Evolutionary conservation across 805 yeast genomes (phyloP), one percentile per base, ranked within the genome.

Genomic region (Tetrapisispora phaffii): DNA sequence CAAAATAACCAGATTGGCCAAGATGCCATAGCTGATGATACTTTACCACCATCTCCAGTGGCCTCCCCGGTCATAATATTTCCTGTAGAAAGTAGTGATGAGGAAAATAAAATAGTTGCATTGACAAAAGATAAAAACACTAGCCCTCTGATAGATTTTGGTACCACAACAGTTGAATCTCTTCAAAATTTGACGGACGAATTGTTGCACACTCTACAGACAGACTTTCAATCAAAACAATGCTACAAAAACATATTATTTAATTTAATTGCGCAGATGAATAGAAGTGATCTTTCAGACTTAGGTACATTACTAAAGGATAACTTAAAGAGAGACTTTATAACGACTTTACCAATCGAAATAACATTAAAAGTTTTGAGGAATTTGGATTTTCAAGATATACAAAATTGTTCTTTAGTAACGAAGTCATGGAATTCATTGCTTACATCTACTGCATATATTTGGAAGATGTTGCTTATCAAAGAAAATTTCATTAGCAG

Each of bases 321-420:
- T 45, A 55, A 61, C 43, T 71, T 93, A 56, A 76, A 78, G 52
- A 76, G 90, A 56, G 97, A 93, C 56, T 64, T 93, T 34, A 60
- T 90, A 9, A 59, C 78, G 12, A 66, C 74, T 39, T 66, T 93
- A 26, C 98, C 98, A 0, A 56, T 76, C 0, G 97, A 93, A 58
- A 69, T 93, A 10, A 65, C 85, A 2, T 68, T 76, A 51, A 74
- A 77, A 39, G 79, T 93, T 9, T 68, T 93, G 43, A 66, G 74
- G 2, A 73, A 76, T 47, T 68, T 90, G 46, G 89, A 85, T 56
- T 73, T 75, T 50, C 57, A 67, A 37, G 76, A 89, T 3, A 69
- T 93, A 21, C 67, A 79, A 32, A 70, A 73, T 9, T 75, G 82
- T 13, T 68, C 85, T 3, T 68, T 69, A 47, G 95, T 88, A 1